Conservation (phyloP, 2,329 filamentous ascomycete species). For the Aspergillus tanneri region DNA sequence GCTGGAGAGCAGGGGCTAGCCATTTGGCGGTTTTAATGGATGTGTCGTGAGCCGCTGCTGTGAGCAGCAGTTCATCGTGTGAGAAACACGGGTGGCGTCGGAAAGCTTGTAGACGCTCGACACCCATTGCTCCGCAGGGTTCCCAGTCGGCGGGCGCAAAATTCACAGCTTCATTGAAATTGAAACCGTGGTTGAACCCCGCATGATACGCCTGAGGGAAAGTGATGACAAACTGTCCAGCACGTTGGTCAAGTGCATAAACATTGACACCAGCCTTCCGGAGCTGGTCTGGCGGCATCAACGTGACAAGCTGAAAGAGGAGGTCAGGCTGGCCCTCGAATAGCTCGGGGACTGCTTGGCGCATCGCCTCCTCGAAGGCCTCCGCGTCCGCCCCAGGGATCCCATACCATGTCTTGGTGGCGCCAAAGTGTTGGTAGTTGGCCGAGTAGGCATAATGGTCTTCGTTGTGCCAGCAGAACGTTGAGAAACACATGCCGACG, state of each 20-base stretch:
- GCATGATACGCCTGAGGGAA: constrained; percentile 97
- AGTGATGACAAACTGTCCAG: constrained; percentile 93
- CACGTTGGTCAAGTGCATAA: constrained; percentile 91
- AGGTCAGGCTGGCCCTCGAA: constrained; percentile 97
- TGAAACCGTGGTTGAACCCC: constrained; percentile 98
- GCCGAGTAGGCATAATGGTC: constrained; percentile 97
- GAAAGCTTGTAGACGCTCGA: constrained; percentile 82
- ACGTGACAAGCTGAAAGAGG: constrained; percentile 93
- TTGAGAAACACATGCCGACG: constrained; percentile 99
- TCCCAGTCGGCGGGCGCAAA: constrained; percentile 97
- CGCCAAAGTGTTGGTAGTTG: constrained; percentile 97
- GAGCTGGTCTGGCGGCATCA: constrained; percentile 88
- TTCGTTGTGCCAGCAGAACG: constrained; percentile 99
- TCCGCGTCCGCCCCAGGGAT: constrained; percentile 91
- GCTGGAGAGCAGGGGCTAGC: constrained; percentile 81
- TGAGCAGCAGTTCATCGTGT: constrained; percentile 90
- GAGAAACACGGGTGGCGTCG: constrained; percentile 94
- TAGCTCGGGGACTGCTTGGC: constrained; percentile 87
- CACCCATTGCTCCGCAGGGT: constrained; percentile 80
- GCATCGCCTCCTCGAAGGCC: constrained; percentile 94
- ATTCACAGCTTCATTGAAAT: constrained; percentile 98
- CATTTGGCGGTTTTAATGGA: constrained; percentile 92
- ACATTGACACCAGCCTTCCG: constrained; percentile 90
- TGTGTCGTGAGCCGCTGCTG: constrained; percentile 76
- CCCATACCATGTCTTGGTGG: constrained; percentile 98